A percentile compares a stretch with the other conserved stretches of the same genome.
Evolutionary conservation across 192 early-diverging fungal species (phyloP).

Genomic region (Umbelopsis ramanniana): DNA sequence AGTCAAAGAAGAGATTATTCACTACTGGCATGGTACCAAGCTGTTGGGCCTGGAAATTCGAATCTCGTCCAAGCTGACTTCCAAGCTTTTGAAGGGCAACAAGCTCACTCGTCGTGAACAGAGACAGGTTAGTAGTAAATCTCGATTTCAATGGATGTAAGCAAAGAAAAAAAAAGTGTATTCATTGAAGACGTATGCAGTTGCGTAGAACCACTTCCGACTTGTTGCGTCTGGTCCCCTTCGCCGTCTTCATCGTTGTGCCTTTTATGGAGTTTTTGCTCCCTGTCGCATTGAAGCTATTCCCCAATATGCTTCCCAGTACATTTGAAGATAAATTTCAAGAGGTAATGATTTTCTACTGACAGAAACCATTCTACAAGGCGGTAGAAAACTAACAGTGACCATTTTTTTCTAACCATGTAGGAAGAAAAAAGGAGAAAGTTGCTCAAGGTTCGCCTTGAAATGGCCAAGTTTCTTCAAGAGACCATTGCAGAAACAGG

Average conservation of each 20-base stretch:
- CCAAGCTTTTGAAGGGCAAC: slow-evolving; percentile 75
- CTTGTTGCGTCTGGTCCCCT: slow-evolving; percentile 86
- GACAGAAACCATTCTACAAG: too few relatives aligned
- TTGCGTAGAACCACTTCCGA: slow-evolving; percentile 87
- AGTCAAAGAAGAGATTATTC: slow-evolving; percentile 86
- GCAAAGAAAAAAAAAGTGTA: too few relatives aligned
- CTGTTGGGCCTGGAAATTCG: slow-evolving; percentile 86
- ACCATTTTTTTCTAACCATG: slow-evolving; percentile 3
- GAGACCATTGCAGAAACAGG: slow-evolving; percentile 92
- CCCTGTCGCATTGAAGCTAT: slow-evolving; percentile 88
- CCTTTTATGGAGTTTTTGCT: slow-evolving; percentile 96
- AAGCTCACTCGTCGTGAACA: slow-evolving; percentile 85
- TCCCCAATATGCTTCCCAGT: slow-evolving; percentile 96
- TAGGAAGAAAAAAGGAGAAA: slow-evolving; percentile 95
- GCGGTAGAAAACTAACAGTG: background rate
- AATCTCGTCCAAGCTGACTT: slow-evolving; percentile 79
- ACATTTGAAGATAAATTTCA: slow-evolving; percentile 93
- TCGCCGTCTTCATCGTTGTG: slow-evolving; percentile 88
- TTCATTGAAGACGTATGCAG: slow-evolving; percentile 39
- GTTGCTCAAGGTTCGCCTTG: slow-evolving; percentile 87
- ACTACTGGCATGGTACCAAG: slow-evolving; percentile 94
- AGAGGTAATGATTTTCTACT: slow-evolving; percentile 47
- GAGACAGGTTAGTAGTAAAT: slow-evolving; percentile 63
- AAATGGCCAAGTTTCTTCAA: slow-evolving; percentile 95
- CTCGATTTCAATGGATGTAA: too few relatives aligned